Evolutionary conservation across 2,329 filamentous ascomycete species (phyloP), one percentile per base, ranked within the genome.

Genomic region (Venturia pyrina): DNA sequence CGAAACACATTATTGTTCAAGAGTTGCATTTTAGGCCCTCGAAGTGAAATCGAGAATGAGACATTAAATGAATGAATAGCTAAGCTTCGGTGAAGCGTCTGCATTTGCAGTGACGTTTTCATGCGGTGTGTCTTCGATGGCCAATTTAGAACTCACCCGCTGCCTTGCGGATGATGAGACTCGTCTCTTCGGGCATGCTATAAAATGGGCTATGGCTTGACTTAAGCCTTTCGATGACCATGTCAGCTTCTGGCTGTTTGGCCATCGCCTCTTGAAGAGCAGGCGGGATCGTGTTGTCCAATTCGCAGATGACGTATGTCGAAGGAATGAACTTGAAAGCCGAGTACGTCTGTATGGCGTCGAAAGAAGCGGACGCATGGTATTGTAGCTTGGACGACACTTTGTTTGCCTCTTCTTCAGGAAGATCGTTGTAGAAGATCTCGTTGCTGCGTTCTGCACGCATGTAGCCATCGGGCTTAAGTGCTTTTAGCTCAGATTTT

Each of bases 351-450:
- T 53, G 37, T 34, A 19, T 3, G n/a, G 10, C 28, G 19, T 11
- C 1, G 7, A 65, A 61, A 0, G 80, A 69, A 62, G 78, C 80
- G 8, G 81, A 70, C 2, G 75, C 75, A 21, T 83, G 80, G 0
- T 68, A 69, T 0, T 70, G 73, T 8, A 83, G 78, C 66, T 77
- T 75, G 0, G 70, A 70, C 1, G 75, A 75, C 78, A 80, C 81
- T 53, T 72, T 72, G 3, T 77, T 71, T 0, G 73, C 78, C 63
- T 83, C 81, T 0, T 78, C 75, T 0, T 68, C 70, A 0, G 80
- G 74, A 0, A 83, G 67, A 69, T 84, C 81, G 67, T 83, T 79
- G 67, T 83, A 84, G 66, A 84, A 80, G 1, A 83, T 67, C 6
- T 81, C 72, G 7, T 75, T 68, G 0, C 78, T 71, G 21, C 77